Evolutionary conservation across 768 basidiomycete genomes (phyloP).

Genomic region (Dendrothele bispora): DNA sequence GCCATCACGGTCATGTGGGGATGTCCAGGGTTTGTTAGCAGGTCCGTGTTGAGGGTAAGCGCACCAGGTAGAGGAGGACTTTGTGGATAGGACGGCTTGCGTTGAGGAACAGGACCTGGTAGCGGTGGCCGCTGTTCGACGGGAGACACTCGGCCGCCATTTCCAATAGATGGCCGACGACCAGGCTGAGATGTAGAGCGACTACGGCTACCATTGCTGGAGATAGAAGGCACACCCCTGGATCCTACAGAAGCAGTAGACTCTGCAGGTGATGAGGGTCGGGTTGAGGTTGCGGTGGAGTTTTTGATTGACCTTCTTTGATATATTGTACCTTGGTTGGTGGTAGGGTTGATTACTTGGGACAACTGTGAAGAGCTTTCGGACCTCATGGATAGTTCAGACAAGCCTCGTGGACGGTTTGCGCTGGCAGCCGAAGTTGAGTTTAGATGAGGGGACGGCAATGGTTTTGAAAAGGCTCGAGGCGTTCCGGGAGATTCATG

Average conservation of each 20-base stretch:
- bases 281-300: constrained; percentile 58
- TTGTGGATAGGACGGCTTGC: constrained; percentile 65
- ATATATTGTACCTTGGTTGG: constrained; percentile 63
- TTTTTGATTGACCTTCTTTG: constrained; percentile 67
- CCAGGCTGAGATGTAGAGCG: constrained; percentile 81
- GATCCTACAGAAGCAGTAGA: constrained; percentile 46
- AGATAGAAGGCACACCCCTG: constrained; percentile 28
- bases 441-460: constrained; percentile 54
- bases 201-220: constrained; percentile 43
- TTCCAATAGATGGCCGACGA: constrained; percentile 59
- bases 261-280: constrained; percentile 53
- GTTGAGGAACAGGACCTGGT: constrained; percentile 36
- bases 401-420: constrained; percentile 57
- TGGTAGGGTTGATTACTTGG: constrained; percentile 58
- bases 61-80: constrained; percentile 46
- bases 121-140: constrained; percentile 55
- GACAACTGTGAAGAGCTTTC: constrained; percentile 32
- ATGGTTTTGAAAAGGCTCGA: constrained; percentile 33
- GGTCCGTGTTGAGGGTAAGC: constrained; percentile 51
- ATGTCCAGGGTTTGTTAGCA: constrained; percentile 40
- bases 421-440: no score
- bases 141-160: constrained; percentile 52
- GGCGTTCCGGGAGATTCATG: constrained; percentile 30
- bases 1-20: constrained; percentile 48
- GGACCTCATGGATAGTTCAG: constrained; percentile 43